Evolutionary conservation across 306 rosid genomes (phyloP).

Genomic region (Pachyrhizus erosus): DNA sequence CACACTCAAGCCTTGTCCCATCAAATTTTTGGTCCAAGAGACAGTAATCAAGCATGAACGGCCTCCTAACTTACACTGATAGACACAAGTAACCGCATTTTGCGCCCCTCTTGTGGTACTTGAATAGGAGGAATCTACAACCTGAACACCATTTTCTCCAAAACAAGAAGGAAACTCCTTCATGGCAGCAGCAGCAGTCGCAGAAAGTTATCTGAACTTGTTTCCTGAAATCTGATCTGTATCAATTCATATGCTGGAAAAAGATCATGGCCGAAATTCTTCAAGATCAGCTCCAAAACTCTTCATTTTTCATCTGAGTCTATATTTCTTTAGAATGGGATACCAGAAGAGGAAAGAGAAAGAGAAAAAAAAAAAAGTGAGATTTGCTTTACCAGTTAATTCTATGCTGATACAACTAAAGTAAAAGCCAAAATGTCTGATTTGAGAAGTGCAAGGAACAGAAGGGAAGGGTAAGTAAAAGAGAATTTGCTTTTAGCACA

Average conservation of each 20-base stretch:
- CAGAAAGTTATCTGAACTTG: slow-evolving; percentile 27
- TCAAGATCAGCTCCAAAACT: slow-evolving; percentile 47
- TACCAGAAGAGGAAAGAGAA: background rate
- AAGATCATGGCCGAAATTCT: slow-evolving; percentile 2
- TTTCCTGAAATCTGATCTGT: slow-evolving; percentile 36
- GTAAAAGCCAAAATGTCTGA: slow-evolving; percentile 34
- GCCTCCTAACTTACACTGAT: slow-evolving; percentile 68
- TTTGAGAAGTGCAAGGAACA: slow-evolving; percentile 31
- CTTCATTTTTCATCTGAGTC: slow-evolving; percentile 41
- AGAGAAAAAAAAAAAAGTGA: background rate
- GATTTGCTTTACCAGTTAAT: slow-evolving; percentile 46
- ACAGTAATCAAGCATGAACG: slow-evolving; percentile 72
- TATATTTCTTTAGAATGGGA: slow-evolving; percentile 35
- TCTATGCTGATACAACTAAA: slow-evolving; percentile 34
- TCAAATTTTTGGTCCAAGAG: slow-evolving; percentile 86
- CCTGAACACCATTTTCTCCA: slow-evolving; percentile 95
- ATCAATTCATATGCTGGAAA: slow-evolving; percentile 25
- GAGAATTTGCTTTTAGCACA: slow-evolving; percentile 52
- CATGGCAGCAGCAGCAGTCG: slow-evolving; percentile 50
- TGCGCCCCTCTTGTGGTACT: slow-evolving; percentile 63
- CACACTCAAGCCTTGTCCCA: slow-evolving; percentile 84
- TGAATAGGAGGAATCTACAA: slow-evolving; percentile 74
- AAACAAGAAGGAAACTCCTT: slow-evolving; percentile 97
- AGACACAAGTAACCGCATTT: slow-evolving; percentile 79
- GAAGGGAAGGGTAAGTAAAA: slow-evolving; percentile 42